Percentiles rank a stretch among this genome's conserved stretches.
These are phyloP conservation scores for Alternaria sp. DNA, from an alignment of 2,329 filamentous ascomycete genomes.

Conservation along the genomic window DNA sequence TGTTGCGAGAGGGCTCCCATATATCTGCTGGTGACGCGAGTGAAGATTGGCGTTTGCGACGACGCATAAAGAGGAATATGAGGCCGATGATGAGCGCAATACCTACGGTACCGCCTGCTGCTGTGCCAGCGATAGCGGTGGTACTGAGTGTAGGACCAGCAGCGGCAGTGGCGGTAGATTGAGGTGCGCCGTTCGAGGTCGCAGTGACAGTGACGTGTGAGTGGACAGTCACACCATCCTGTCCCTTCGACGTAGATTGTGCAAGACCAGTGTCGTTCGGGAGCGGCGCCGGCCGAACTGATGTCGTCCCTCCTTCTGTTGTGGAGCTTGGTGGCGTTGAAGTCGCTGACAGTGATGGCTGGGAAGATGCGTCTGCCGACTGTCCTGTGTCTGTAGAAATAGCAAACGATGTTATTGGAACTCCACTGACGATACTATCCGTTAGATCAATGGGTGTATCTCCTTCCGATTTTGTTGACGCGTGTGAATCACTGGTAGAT, in stretches of 20 bases:
- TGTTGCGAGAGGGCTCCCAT: slow-evolving; percentile 1
- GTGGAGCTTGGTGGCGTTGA: neutral
- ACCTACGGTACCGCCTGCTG: slow-evolving; percentile 17
- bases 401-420: neutral
- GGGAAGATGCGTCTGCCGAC: neutral
- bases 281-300: neutral
- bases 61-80: slow-evolving; percentile 16
- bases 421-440: neutral
- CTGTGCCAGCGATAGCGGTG: slow-evolving; percentile 23
- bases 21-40: neutral
- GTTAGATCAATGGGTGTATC: neutral
- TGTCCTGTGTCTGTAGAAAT: neutral
- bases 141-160: neutral
- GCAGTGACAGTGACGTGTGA: too few relatives aligned
- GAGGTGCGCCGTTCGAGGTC: neutral
- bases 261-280: neutral
- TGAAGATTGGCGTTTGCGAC: slow-evolving; percentile 1
- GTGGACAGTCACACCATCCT: neutral
- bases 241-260: neutral
- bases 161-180: neutral
- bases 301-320: neutral
- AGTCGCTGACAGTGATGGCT: neutral
- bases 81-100: slow-evolving; percentile 13
- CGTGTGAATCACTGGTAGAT: neutral
- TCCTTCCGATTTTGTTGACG: neutral